A percentile compares a stretch with the other conserved stretches of the same genome.
phyloP scores from a whole-genome alignment of 2,329 filamentous ascomycete genomes.

The Exophiala viscosa region DNA sequence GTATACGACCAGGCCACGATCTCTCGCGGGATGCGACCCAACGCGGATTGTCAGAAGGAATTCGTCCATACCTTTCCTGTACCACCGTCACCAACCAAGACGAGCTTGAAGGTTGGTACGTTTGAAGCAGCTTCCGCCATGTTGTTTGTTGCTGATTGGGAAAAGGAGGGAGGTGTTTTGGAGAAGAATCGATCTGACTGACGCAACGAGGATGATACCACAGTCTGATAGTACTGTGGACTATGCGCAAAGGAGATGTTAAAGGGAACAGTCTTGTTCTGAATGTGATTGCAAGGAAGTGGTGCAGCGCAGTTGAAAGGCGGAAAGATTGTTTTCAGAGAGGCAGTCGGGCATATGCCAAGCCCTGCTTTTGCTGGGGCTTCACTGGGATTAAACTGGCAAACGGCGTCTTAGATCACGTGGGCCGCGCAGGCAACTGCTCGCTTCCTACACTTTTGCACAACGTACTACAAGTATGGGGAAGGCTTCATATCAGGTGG shows the following conservation, averaged over 20 bases:
- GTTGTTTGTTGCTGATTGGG: constrained; percentile 24
- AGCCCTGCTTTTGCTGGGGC: no score
- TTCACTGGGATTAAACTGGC: background rate
- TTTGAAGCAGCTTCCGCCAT: constrained; percentile 60
- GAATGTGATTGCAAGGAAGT: constrained; percentile 6
- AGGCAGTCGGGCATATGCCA: background rate
- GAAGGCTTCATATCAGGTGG: no score
- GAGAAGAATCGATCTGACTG: constrained; percentile 33
- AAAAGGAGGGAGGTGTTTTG: constrained; percentile 21
- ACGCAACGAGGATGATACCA: constrained; percentile 20
- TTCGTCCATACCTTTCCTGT: constrained; percentile 78
- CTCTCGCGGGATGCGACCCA: background rate
- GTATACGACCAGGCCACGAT: background rate
- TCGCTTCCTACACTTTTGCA: no score
- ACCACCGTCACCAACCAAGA: constrained; percentile 98
- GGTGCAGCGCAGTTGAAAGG: constrained; percentile 11
- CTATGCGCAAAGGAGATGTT: constrained; percentile 1
- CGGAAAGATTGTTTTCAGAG: constrained; percentile 16
- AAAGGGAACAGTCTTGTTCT: constrained; percentile 6
- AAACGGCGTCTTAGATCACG: background rate
- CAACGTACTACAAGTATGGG: no score
- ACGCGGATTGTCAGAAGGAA: background rate
- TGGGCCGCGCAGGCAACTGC: no score
- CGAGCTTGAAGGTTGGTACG: constrained; percentile 95
- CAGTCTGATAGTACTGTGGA: background rate